Evolutionary conservation across 805 yeast species (phyloP), one percentile per base, ranked within the genome.

Genomic region (Saturnispora bothae): DNA sequence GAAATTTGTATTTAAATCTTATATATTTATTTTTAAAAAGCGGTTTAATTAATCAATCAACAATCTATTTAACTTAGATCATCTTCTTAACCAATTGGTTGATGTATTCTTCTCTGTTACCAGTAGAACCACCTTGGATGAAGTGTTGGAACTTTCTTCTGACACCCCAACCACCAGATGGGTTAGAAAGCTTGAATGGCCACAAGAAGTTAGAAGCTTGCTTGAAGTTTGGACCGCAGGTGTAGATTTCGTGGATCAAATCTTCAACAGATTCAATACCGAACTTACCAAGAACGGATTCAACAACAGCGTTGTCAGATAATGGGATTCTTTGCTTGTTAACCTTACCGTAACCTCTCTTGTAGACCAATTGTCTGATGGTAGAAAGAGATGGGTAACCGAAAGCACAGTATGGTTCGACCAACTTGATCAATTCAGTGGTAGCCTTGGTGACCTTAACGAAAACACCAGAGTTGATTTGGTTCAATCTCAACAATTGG

Each of bases 211-310:
- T 85, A 88, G 83, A 83, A 61, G 83, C 95, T 76, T 85, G 95
- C 76, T 85, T 85, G 86, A 85, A 85, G 88, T 85, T 85, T 69
- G 95, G 95, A 70, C 95, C 95, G 66, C 84, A 95, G 52, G 94
- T 77, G 83, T 73, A 79, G 61, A 85, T 80, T 76, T 85, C 95
- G 80, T 85, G 95, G 71, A 85, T 82, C 73, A 85, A 77, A 68
- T 85, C 95, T 71, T 85, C 95, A 56, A 85, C 66, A 53, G 92
- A 85, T 62, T 71, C 74, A 66, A 85, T 80, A 76, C 95, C 94
- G 82, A 76, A 85, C 73, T 83, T 73, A 68, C 95, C 95, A 60
- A 85, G 76, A 63, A 74, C 57, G 61, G 78, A 84, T 76, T 85
- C 95, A 65, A 85, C 72, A 71, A 84, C 75, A 50, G 85, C 59